Conservation (phyloP, 495 filamentous ascomycete genomes). For the Neurospora sp. region DNA sequence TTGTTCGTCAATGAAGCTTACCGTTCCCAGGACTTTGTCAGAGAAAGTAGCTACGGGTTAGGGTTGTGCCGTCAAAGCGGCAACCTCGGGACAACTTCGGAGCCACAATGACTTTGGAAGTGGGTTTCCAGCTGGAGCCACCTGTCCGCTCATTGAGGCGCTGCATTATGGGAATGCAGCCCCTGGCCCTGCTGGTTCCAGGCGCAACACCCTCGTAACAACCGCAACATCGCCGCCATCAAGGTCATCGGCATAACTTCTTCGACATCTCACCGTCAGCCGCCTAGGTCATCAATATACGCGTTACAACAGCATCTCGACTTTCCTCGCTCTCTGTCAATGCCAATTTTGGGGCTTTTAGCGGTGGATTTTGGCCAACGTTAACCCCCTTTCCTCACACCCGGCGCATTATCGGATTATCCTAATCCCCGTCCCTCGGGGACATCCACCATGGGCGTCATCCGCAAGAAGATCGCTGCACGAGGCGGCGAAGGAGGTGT, state of each 20-base stretch:
- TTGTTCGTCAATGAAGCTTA: background rate
- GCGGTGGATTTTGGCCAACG: constrained; percentile 3
- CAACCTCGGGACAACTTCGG: background rate
- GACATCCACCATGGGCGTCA: constrained; percentile 66
- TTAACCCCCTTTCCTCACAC: constrained; percentile 4
- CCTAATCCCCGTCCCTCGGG: constrained; percentile 4
- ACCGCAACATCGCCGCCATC: constrained; percentile 7
- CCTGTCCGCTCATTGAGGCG: background rate
- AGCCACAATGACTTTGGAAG: background rate
- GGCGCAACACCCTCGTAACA: constrained; percentile 4
- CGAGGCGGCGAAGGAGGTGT: constrained; percentile 85
- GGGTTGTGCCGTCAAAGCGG: background rate
- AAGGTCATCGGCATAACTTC: constrained; percentile 3
- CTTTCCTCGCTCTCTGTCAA: background rate
- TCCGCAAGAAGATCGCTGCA: constrained; percentile 87
- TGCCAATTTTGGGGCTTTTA: constrained; percentile 5
- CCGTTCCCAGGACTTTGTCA: background rate
- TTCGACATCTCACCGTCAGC: constrained; percentile 9
- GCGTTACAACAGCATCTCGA: constrained; percentile 3
- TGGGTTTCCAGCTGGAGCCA: background rate
- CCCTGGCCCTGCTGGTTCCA: background rate
- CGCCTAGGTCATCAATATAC: constrained; percentile 16
- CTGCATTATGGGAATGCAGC: background rate
- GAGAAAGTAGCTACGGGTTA: background rate
- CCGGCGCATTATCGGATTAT: constrained; percentile 11